A percentile compares a stretch with the other conserved stretches of the same genome.
These are phyloP conservation scores for Hypericum androsaemum DNA, from an alignment of 345 rosid species.

Conservation along the genomic window DNA sequence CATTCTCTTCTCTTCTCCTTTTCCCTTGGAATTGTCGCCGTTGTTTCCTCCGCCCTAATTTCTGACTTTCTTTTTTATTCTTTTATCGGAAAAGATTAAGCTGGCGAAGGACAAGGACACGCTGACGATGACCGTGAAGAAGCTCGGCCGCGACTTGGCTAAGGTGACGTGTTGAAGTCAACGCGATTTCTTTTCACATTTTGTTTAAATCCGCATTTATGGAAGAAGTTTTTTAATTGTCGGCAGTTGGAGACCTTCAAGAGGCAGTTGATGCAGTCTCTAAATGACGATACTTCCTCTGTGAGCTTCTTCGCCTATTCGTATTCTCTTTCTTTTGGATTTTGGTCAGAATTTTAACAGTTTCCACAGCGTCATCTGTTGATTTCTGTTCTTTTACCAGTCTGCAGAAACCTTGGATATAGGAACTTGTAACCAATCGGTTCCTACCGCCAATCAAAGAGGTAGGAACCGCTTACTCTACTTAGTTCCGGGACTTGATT, in stretches of 20 bases:
- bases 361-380: slow-evolving; percentile 1
- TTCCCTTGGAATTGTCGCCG: background rate
- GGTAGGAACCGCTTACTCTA: slow-evolving; percentile 23
- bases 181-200: background rate
- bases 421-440: slow-evolving; percentile 51
- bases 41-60: too few relatives aligned
- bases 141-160: slow-evolving; percentile 70
- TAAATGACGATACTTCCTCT: slow-evolving; percentile 58
- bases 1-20: background rate
- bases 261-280: slow-evolving; percentile 86
- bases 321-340: background rate
- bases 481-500: too few relatives aligned
- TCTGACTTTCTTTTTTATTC: slow-evolving; percentile 9
- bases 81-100: slow-evolving; percentile 38
- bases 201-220: background rate
- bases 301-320: slow-evolving; percentile 33
- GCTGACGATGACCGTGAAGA: slow-evolving; percentile 57
- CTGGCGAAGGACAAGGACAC: slow-evolving; percentile 72
- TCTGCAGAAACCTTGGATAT: slow-evolving; percentile 55
- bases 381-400: slow-evolving; percentile 21
- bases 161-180: slow-evolving; percentile 36
- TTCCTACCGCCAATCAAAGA: slow-evolving; percentile 41
- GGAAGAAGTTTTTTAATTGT: background rate
- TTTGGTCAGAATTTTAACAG: slow-evolving; percentile 3
- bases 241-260: slow-evolving; percentile 78